Conservation (phyloP, 2,329 filamentous ascomycete species). For the Exophiala xenobiotica region DNA sequence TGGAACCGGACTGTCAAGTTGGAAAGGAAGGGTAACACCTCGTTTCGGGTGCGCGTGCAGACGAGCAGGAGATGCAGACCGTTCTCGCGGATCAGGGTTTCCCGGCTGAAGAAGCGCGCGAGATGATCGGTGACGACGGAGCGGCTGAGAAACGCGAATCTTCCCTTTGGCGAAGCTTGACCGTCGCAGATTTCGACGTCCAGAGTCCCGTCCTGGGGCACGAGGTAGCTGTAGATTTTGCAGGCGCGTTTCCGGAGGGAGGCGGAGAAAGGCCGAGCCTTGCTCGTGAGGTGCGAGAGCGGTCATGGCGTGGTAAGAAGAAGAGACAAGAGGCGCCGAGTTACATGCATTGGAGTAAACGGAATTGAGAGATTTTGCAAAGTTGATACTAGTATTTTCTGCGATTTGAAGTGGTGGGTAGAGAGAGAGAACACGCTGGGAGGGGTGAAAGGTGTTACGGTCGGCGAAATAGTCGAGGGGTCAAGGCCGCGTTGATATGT, state of each 20-base stretch:
- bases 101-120: conserved; percentile 8
- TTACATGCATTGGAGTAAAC: too few species aligned
- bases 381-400: too few species aligned
- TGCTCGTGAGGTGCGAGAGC: conserved; percentile 7
- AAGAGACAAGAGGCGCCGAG: too few species aligned
- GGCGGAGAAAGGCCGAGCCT: conserved; percentile 13
- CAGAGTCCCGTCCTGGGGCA: conserved; percentile 17
- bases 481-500: background rate
- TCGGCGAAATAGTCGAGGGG: background rate
- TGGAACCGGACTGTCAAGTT: conserved; percentile 16
- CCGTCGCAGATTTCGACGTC: conserved; percentile 18
- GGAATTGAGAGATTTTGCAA: too few species aligned
- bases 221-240: conserved; percentile 21
- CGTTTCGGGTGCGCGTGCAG: conserved; percentile 5
- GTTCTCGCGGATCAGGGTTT: conserved; percentile 16
- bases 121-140: conserved; percentile 11
- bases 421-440: too few species aligned
- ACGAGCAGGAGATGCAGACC: conserved; percentile 20
- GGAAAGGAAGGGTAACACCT: conserved; percentile 11
- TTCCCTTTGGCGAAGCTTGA: background rate
- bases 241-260: conserved; percentile 21
- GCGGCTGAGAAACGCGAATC: background rate
- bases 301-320: background rate
- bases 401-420: too few species aligned
- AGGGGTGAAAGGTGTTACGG: too few species aligned